These are phyloP conservation scores for Eucalyptus rudis DNA, from an alignment of 345 rosid genomes.

Conservation along the genomic window DNA sequence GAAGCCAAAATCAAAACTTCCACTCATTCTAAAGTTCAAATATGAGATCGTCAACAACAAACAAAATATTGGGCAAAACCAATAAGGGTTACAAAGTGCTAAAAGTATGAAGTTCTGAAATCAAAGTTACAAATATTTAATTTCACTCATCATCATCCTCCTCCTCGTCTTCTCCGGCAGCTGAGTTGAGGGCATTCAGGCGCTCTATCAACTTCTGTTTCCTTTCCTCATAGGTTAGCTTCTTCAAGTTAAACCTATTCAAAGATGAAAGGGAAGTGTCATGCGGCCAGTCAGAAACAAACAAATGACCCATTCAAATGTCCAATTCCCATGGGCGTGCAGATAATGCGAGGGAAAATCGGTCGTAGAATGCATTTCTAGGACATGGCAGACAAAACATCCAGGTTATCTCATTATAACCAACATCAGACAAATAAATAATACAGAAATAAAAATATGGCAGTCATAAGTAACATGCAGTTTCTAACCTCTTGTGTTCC, in stretches of 20 bases:
- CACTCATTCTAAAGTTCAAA: background rate
- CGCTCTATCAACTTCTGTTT: slow-evolving; percentile 65
- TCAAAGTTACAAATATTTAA: background rate
- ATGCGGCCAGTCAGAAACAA: background rate
- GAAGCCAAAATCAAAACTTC: background rate
- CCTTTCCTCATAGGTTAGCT: slow-evolving; percentile 69
- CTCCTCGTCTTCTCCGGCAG: slow-evolving; percentile 19
- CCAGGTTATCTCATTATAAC: background rate
- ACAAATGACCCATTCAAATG: background rate
- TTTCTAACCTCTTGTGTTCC: slow-evolving; percentile 45
- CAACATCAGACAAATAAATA: too few relatives aligned
- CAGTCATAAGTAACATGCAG: background rate
- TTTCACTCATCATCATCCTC: slow-evolving; percentile 36
- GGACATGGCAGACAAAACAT: background rate
- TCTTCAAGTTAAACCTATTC: slow-evolving; percentile 66
- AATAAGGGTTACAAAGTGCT: background rate
- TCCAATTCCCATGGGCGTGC: background rate
- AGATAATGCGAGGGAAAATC: background rate
- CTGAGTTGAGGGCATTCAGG: slow-evolving; percentile 44
- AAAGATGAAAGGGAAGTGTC: background rate
- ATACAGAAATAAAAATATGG: background rate
- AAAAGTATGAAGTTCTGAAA: background rate
- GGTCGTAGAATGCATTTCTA: background rate
- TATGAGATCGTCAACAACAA: background rate
- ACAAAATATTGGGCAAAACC: background rate